Percentiles rank a stretch among this genome's conserved stretches.
phyloP scores from a whole-genome alignment of 1,284 basidiomycete species.

The Ganoderma multipileum region DNA sequence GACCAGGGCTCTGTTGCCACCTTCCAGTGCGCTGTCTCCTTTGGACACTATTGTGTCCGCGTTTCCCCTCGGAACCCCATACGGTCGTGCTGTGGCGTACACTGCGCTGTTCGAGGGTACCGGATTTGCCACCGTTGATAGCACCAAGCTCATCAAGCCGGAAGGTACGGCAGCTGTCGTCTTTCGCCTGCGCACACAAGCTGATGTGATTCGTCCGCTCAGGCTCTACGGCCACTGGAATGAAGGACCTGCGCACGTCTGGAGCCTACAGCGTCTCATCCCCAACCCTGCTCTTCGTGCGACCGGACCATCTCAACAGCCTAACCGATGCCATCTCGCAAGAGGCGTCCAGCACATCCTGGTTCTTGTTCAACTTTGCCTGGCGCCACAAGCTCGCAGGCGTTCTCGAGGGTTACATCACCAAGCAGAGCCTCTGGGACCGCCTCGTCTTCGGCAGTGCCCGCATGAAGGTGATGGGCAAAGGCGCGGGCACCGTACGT shows the following conservation, averaged over 20 bases:
- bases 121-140: constrained; percentile 69
- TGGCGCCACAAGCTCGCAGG: constrained; percentile 77
- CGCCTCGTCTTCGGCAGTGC: constrained; percentile 73
- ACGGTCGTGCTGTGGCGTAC: constrained; percentile 76
- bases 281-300: constrained; percentile 71
- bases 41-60: constrained; percentile 79
- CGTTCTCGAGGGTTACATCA: constrained; percentile 71
- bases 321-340: constrained; percentile 58
- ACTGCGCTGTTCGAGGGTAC: constrained; percentile 77
- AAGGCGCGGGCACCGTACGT: constrained; percentile 63
- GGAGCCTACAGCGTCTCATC: constrained; percentile 63
- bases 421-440: constrained; percentile 82
- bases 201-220: neutral
- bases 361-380: constrained; percentile 61
- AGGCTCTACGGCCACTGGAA: constrained; percentile 33
- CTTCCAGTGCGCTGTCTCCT: constrained; percentile 63
- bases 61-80: constrained; percentile 71
- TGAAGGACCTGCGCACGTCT: constrained; percentile 56
- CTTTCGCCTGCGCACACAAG: neutral
- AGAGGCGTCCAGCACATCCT: constrained; percentile 59
- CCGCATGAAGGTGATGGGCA: constrained; percentile 63
- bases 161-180: constrained; percentile 36
- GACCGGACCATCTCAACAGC: constrained; percentile 61
- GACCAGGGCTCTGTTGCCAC: constrained; percentile 68
- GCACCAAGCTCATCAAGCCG: constrained; percentile 56